phyloP scores from a whole-genome alignment of 176 grass and related monocot species.

The Poa annua region DNA sequence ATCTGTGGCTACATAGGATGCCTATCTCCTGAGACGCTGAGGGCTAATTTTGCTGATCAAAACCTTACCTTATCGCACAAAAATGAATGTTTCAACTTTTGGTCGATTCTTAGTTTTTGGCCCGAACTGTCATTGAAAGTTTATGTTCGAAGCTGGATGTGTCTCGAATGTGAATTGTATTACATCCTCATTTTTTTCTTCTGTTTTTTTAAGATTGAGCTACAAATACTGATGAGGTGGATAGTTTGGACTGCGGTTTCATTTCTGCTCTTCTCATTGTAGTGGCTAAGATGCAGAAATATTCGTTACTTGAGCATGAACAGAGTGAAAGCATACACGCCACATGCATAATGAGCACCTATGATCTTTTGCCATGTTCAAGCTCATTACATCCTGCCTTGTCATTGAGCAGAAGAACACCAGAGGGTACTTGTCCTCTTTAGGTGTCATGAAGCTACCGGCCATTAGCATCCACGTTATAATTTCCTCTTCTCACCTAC shows the following conservation, averaged over 20 bases:
- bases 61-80: not conserved
- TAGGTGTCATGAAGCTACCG: slow-evolving; percentile 18
- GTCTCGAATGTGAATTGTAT: too few relatives aligned
- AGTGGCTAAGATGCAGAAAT: not conserved
- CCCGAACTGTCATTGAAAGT: not conserved
- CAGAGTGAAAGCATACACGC: not conserved
- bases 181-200: too few relatives aligned
- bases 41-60: not conserved
- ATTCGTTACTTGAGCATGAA: not conserved
- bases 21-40: not conserved
- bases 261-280: not conserved
- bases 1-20: not conserved
- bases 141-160: not conserved
- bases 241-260: not conserved
- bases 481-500: too few relatives aligned
- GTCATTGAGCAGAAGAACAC: too few relatives aligned
- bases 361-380: slow-evolving; percentile 10
- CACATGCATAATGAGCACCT: not conserved
- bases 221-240: not conserved
- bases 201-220: not conserved
- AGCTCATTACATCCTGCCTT: not conserved
- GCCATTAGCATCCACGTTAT: not conserved
- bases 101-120: not conserved
- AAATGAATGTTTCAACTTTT: not conserved
- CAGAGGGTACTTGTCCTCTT: not conserved